Percentiles rank a stretch among this genome's conserved stretches.
Evolutionary conservation across 73 alveolate species (phyloP).

Genomic region (Paramecium biaurelia): DNA sequence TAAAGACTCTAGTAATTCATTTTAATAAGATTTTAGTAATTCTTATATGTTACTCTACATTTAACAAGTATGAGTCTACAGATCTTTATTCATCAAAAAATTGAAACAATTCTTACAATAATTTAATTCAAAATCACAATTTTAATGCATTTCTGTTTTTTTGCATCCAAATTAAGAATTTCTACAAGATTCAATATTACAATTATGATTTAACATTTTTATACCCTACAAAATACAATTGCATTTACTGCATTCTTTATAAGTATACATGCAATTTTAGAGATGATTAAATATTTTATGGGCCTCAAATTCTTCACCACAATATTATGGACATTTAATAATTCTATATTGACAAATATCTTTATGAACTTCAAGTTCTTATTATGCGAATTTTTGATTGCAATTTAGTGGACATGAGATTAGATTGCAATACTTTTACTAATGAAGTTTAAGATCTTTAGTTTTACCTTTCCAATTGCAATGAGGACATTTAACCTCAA

Average conservation of each 20-base stretch:
- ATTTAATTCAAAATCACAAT: conserved; percentile 12
- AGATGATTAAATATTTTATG: not conserved
- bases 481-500: not conserved
- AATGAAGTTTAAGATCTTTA: not conserved
- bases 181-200: not conserved
- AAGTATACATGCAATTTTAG: not conserved
- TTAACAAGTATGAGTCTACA: not conserved
- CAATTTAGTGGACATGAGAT: not conserved
- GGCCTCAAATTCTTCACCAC: conserved; percentile 35
- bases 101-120: not conserved
- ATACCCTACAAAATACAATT: not conserved
- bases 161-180: conserved; percentile 19
- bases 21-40: not conserved
- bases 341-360: not conserved
- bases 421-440: not conserved
- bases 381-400: not conserved
- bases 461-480: conserved; percentile 16
- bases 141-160: not conserved
- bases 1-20: not conserved
- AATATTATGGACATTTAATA: conserved; percentile 23
- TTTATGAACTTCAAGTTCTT: not conserved
- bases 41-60: not conserved
- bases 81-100: not conserved
- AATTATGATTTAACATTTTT: not conserved
- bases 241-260: not conserved